Base-by-base conservation (phyloP, 768 basidiomycete species). In the Termitomyces sp. region DNA sequence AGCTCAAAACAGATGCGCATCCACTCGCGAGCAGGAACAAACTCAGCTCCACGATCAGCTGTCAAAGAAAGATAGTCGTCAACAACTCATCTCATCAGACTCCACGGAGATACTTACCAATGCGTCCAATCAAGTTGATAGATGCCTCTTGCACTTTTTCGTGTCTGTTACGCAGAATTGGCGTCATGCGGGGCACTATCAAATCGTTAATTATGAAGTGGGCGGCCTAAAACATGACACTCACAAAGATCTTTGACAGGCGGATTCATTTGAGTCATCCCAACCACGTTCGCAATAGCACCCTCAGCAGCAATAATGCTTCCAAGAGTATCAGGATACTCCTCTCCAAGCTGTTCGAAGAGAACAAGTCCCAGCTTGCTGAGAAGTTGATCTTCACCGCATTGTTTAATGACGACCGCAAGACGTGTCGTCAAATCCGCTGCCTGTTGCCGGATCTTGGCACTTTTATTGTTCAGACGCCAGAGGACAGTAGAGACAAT, bases 251-350 rank as follows among this genome's bases (percentile, higher is more conserved):
- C 97, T 73, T 99, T 99, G 28, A 99, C 95, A 0, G 97, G 97
- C 14, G 97, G 97, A 70, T 97, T 98, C 97, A 99, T 99, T 72
- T 98, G 94, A 10, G 97, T 97, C 97, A 98, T 99, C 74, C 97
- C 97, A 61, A 99, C 97, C 51, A 98, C 97, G 66, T 98, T 98
- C 63, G 97, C 97, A 66, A 99, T 98, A 49, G 97, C 97, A 62
- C 94, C 96, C 67, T 94, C 93, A 45, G 97, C 97, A 49, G 96
- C 95, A 72, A 98, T 99, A 73, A 99, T 96, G 77, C 96, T 98
- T 70, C 97, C 97, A 35, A 99, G 83, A 0, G 97, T 98, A 72
- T 99, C 97, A 16, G 97, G 97, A 68, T 98, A 99, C 76, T 99
- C 97, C 76, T 98, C 96, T 70, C 97, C 97, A 53, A 99, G 83